phyloP scores from a whole-genome alignment of 139 green algal genomes.

The Edaphochlamys debaryana region DNA sequence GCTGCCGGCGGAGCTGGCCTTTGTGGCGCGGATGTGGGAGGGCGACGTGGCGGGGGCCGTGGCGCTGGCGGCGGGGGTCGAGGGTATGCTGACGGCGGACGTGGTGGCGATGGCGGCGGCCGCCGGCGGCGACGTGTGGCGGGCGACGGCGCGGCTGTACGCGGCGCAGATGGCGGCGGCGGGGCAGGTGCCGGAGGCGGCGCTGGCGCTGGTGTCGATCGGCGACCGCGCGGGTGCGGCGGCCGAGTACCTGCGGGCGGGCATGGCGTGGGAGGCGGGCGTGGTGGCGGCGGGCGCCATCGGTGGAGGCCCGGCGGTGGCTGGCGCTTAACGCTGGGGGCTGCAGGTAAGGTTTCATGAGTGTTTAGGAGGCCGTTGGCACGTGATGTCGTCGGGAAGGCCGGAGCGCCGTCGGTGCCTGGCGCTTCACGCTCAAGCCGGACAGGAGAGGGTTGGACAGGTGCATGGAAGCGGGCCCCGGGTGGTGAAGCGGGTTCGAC shows the following conservation, averaged over 20 bases:
- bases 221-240: slow-evolving; percentile 10
- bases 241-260: slow-evolving; percentile 6
- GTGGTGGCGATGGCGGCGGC: slow-evolving; percentile 31
- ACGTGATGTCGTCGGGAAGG: no score
- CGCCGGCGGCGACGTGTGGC: not conserved
- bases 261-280: slow-evolving; percentile 24
- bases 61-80: not conserved
- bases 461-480: no score
- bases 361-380: no score
- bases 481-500: no score
- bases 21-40: slow-evolving; percentile 25
- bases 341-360: no score
- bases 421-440: no score
- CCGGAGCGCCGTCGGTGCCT: no score
- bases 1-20: slow-evolving; percentile 1
- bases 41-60: slow-evolving; percentile 23
- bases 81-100: slow-evolving; percentile 32
- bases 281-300: slow-evolving; percentile 4
- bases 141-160: slow-evolving; percentile 32
- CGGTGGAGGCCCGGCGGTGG: no score
- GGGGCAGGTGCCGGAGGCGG: slow-evolving; percentile 5
- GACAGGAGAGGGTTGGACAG: no score
- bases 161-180: slow-evolving; percentile 7
- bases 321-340: no score
- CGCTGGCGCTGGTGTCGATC: slow-evolving; percentile 29